A percentile compares a stretch with the other conserved stretches of the same genome.
These are phyloP conservation scores for Pythium dissimile DNA, from an alignment of 352 stramenopile species.

Conservation along the genomic window DNA sequence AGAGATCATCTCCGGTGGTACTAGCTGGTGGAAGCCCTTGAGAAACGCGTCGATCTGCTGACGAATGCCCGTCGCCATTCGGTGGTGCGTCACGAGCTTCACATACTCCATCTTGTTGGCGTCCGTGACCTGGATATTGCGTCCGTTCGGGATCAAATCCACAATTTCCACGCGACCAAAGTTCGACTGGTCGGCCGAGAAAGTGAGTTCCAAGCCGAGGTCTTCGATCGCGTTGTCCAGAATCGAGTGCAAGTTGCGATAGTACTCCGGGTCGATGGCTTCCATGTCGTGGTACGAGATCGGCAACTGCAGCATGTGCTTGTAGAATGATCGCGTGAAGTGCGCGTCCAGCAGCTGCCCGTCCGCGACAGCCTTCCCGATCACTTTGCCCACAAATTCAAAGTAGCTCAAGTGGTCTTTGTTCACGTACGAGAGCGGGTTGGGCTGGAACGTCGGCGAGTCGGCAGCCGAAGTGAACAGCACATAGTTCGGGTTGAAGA, in stretches of 20 bases:
- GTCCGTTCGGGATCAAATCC: conserved; percentile 89
- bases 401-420: conserved; percentile 99
- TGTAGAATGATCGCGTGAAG: conserved; percentile 98
- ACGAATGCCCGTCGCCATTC: conserved; percentile 98
- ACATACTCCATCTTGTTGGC: conserved; percentile 95
- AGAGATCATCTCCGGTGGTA: conserved; percentile 87
- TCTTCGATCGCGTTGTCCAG: conserved; percentile 84
- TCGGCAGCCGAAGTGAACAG: conserved; percentile 99
- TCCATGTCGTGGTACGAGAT: conserved; percentile 99
- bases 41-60: conserved; percentile 92
- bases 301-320: conserved; percentile 97
- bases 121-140: conserved; percentile 85
- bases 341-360: conserved; percentile 98
- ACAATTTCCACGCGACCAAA: conserved; percentile 87
- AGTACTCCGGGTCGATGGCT: conserved; percentile 96
- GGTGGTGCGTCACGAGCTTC: conserved; percentile 95
- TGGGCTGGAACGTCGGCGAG: conserved; percentile 98
- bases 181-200: conserved; percentile 89
- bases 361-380: conserved; percentile 98
- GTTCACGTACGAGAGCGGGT: conserved; percentile 98
- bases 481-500: conserved; percentile 99
- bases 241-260: conserved; percentile 91
- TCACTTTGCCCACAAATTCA: conserved; percentile 96
- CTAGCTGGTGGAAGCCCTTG: conserved; percentile 89
- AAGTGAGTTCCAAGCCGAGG: conserved; percentile 90